Evolutionary conservation across 768 basidiomycete genomes (phyloP), one percentile per base, ranked within the genome.

Genomic region (Cystofilobasidium capitatum): DNA sequence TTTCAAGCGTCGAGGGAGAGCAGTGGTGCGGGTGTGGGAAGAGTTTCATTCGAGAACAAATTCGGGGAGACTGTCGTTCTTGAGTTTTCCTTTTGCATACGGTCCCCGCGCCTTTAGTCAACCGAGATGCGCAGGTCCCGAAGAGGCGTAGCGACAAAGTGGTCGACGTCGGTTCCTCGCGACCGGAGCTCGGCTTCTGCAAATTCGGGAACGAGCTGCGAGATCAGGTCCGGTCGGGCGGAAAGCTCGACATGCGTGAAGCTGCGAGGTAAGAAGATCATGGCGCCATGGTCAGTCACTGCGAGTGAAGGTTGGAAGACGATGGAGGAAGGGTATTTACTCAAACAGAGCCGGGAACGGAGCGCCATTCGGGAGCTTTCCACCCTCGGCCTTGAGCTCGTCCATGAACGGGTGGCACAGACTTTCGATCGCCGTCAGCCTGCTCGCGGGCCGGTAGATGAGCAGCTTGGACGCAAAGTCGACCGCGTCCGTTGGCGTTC

Each of bases 361-460:
- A 78, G 90, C 94, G 70, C 94, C 94, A 72, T 92, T 96, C 13
- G 93, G 91, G 90, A 99, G 89, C 78, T 86, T 85, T 54, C 88
- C 88, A 0, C 90, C 91, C 75, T 93, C 89, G 44, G 82, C 83
- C 70, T 91, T 85, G 72, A 99, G 78, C 79, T 99, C 96, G 75
- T 98, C 93, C 77, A 99, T 98, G 86, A 98, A 93, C 31, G 75
- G 66, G 76, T 94, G 86, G 71, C 91, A 82, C 89, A 94, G 89
- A n/a, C 88, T 88, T 77, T 90, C 87, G 72, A 91, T 83, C 2
- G 91, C 88, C 73, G 88, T 91, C 78, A 94, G 77, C 59, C 96
- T 86, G 33, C 89, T 87, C 57, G 87, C 86, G 14, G 96, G 96
- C n/a, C 94, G 97, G 80, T 99, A 99, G 75, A 98, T 93, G 73